phyloP scores from a whole-genome alignment of 2,329 filamentous ascomycete species.

The Fusarium illudens region DNA sequence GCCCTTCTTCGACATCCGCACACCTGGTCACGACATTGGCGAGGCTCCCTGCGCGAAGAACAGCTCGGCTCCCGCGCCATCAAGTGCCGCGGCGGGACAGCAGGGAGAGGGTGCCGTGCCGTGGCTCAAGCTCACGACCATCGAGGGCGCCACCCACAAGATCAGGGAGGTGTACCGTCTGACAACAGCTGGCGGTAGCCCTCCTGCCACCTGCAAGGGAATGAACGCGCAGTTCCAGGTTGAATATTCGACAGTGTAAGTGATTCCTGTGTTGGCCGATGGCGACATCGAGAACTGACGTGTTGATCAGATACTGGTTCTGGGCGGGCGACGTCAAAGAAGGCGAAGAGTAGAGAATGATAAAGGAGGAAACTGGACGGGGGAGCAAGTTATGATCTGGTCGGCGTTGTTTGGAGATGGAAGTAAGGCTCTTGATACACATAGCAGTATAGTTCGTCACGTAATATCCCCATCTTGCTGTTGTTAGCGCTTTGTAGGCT shows the following conservation, averaged over 20 bases:
- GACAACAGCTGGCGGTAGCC: conserved; percentile 80
- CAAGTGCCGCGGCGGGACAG: conserved; percentile 65
- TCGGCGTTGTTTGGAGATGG: conserved; percentile 1
- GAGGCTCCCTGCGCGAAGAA: conserved; percentile 70
- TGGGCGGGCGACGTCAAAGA: conserved; percentile 35
- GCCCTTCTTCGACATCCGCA: conserved; percentile 83
- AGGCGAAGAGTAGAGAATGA: conserved; percentile 11
- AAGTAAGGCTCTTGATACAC: conserved; percentile 18
- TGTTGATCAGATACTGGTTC: conserved; percentile 40
- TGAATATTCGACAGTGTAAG: conserved; percentile 85
- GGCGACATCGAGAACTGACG: conserved; percentile 19
- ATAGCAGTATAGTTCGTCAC: conserved; percentile 23
- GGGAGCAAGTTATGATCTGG: neutral
- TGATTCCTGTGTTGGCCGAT: conserved; percentile 40
- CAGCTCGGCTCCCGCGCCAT: conserved; percentile 68
- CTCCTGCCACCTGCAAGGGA: conserved; percentile 77
- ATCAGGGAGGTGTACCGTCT: conserved; percentile 84
- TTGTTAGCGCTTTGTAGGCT: conserved; percentile 20
- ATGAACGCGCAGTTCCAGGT: conserved; percentile 72
- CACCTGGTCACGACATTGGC: conserved; percentile 60
- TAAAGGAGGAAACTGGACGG: neutral
- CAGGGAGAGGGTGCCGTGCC: conserved; percentile 74
- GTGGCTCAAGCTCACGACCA: conserved; percentile 78
- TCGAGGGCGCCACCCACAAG: conserved; percentile 62
- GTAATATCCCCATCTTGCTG: conserved; percentile 27